phyloP scores from a whole-genome alignment of 257 asterid genomes.

The Voacanga thouarsii region DNA sequence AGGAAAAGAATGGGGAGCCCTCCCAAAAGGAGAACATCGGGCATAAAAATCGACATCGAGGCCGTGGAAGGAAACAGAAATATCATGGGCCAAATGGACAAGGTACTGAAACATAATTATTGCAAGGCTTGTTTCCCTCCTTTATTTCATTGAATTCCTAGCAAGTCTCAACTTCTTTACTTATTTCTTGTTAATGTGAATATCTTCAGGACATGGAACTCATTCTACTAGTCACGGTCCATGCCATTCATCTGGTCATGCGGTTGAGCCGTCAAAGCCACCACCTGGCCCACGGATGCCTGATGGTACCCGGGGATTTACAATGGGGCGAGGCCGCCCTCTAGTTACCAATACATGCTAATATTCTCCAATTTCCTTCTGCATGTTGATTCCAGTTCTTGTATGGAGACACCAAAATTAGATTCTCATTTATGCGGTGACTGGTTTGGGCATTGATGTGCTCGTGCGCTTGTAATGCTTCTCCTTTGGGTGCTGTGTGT shows the following conservation, averaged over 20 bases:
- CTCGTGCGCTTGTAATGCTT: background rate
- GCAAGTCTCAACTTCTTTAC: background rate
- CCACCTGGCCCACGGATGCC: constrained; percentile 99
- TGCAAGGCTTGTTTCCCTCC: background rate
- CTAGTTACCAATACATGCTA: constrained; percentile 30
- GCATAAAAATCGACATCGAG: constrained; percentile 50
- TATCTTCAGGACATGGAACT: constrained; percentile 50
- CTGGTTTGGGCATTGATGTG: background rate
- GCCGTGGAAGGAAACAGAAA: constrained; percentile 79
- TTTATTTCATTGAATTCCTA: background rate
- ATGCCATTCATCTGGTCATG: constrained; percentile 37
- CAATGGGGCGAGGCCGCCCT: constrained; percentile 87
- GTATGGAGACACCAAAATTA: constrained; percentile 7
- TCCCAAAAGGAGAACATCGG: constrained; percentile 54
- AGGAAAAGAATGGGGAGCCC: constrained; percentile 49
- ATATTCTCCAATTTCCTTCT: background rate
- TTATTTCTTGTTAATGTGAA: background rate
- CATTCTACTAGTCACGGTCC: constrained; percentile 25
- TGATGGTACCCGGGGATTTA: constrained; percentile 89
- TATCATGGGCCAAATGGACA: constrained; percentile 58
- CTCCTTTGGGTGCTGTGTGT: background rate
- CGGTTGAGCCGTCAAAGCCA: constrained; percentile 67
- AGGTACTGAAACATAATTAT: constrained; percentile 42
- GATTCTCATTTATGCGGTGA: background rate
- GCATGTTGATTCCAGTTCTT: constrained; percentile 21